phyloP scores from a whole-genome alignment of 257 asterid genomes.

The Linaria vulgaris region DNA sequence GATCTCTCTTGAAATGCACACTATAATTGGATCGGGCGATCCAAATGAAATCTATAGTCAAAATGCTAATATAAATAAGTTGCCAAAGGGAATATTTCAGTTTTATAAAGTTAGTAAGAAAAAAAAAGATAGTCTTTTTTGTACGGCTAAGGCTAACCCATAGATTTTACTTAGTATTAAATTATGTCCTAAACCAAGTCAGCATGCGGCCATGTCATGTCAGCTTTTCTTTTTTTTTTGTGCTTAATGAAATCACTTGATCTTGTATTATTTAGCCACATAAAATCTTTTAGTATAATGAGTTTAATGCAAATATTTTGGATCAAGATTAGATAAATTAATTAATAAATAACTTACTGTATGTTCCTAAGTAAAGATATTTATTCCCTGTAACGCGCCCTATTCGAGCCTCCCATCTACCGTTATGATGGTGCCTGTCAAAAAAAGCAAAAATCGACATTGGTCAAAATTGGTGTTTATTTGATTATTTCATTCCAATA shows the following conservation, averaged over 20 bases:
- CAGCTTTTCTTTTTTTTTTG: constrained; percentile 27
- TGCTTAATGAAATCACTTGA: constrained; percentile 13
- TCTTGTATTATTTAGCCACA: too few relatives aligned
- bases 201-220: constrained; percentile 43
- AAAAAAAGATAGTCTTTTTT: constrained; percentile 30
- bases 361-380: constrained; percentile 87
- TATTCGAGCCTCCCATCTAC: constrained; percentile 97
- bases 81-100: constrained; percentile 38
- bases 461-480: too few relatives aligned
- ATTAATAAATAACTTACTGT: constrained; percentile 21
- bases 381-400: constrained; percentile 87
- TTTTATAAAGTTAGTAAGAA: constrained; percentile 35
- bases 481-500: too few relatives aligned
- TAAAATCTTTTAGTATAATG: too few relatives aligned
- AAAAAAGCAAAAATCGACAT: too few relatives aligned
- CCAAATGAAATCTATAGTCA: constrained; percentile 22
- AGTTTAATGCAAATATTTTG: neutral
- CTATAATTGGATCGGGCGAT: constrained; percentile 31
- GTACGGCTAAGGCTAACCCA: constrained; percentile 24
- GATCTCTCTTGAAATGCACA: constrained; percentile 24
- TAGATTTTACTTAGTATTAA: constrained; percentile 34
- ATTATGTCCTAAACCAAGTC: constrained; percentile 20
- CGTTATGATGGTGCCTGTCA: constrained; percentile 95
- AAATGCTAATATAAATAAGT: constrained; percentile 12
- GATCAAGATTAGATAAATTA: neutral